Evolutionary conservation across 176 grass and related monocot genomes (phyloP).

Genomic region (Poa pratensis): DNA sequence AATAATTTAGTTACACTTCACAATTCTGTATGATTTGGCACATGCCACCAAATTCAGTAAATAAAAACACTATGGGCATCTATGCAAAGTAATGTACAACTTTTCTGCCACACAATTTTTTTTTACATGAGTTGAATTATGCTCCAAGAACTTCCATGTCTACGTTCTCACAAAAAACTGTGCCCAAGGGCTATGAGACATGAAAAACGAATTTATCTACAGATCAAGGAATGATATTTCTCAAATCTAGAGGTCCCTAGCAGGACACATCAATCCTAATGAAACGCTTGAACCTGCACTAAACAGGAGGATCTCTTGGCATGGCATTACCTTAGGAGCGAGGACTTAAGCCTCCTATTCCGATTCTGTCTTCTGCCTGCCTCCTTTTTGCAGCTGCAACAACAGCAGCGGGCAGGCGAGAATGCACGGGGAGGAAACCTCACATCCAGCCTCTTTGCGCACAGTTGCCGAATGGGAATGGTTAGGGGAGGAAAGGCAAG

Average conservation of each 20-base stretch:
- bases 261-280: neutral
- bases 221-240: too few relatives aligned
- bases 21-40: neutral
- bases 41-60: neutral
- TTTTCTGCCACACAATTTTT: neutral
- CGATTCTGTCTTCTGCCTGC: neutral
- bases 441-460: neutral
- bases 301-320: neutral
- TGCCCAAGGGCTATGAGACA: neutral
- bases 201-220: neutral
- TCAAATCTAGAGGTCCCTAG: neutral
- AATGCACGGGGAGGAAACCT: neutral
- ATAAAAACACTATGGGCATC: neutral
- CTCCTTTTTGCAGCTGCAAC: neutral
- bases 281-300: neutral
- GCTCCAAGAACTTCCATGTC: neutral
- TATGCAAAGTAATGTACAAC: neutral
- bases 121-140: neutral
- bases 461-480: neutral
- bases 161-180: neutral
- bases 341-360: too few relatives aligned
- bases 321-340: too few relatives aligned
- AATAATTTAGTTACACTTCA: neutral
- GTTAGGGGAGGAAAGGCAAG: neutral
- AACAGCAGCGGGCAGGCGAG: neutral